Base-by-base conservation (phyloP, 768 basidiomycete species). In the Russula abietina region DNA sequence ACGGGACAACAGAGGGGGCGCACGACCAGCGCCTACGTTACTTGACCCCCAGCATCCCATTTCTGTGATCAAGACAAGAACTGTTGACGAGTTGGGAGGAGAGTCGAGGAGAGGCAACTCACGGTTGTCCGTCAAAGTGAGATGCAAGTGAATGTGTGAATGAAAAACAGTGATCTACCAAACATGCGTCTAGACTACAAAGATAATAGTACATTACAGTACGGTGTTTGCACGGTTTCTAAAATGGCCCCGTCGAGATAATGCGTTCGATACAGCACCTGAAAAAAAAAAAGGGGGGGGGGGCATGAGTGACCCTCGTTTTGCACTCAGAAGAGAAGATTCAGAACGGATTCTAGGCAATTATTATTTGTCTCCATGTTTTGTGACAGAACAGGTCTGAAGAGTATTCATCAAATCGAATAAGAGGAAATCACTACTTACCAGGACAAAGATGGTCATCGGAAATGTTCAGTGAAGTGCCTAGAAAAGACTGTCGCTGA, bases 321-420 rank as follows among this genome's bases (percentile, higher is more conserved):
- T 55, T 8, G n/a, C 0, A 33, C 32, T 4, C 24, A 10, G 22
- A 8, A 41, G 39, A 14, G 30, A 51, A 30, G 17, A 12, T 3
- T 38, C 14, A 22, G 43, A n/a, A 19, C 55, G 66, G 65, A 71
- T 68, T 65, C 69, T 77, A 82, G 79, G 82, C 81, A 83, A 84
- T 83, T 73, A 22, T 73, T 65, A 66, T 72, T 80, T 80, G 69
- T 84, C 83, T 79, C 79, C 80, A 83, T 73, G 77, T 36, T 22
- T 26, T 74, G 72, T 69, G 70, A 80, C 83, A 81, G 83, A 84
- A 85, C 83, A 85, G 83, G 83, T 86, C 83, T 85, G 83, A 83
- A 75, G 65, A 64, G 62, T 73, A 75, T 75, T 81, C 81, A 83
- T 83, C 81, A 69, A 58, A 32, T 72, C 61, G 64, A 66, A 70